phyloP scores from a whole-genome alignment of 257 asterid genomes.

The Nyctanthes arbortristis region DNA sequence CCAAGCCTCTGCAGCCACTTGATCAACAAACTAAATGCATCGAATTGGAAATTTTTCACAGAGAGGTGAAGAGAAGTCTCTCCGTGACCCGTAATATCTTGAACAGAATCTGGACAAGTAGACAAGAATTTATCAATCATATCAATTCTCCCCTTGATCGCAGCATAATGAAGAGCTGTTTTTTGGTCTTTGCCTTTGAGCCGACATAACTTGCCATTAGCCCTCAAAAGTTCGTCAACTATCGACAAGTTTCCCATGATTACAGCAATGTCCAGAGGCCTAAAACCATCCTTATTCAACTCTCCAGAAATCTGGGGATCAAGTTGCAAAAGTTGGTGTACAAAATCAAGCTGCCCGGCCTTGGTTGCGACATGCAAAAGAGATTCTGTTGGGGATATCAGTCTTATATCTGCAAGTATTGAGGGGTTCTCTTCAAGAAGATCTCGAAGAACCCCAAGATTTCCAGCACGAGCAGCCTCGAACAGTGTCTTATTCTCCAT shows the following conservation, averaged over 20 bases:
- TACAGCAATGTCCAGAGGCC: conserved; percentile 28
- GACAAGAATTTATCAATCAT: conserved; percentile 18
- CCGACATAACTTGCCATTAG: conserved; percentile 7
- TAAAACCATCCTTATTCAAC: no score
- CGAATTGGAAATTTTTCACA: conserved; percentile 30
- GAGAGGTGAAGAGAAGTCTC: conserved; percentile 45
- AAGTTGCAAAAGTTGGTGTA: no score
- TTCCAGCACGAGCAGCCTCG: no score
- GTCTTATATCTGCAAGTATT: no score
- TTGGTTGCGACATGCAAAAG: no score
- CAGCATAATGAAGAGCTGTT: conserved; percentile 27
- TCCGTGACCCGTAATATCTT: conserved; percentile 29
- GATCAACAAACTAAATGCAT: conserved; percentile 22
- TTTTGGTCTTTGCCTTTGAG: conserved; percentile 26
- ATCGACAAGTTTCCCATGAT: conserved; percentile 21
- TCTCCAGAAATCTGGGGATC: no score
- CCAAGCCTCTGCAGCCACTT: conserved; percentile 22
- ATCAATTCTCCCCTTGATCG: conserved; percentile 25
- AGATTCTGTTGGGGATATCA: no score
- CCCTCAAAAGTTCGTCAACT: conserved; percentile 15
- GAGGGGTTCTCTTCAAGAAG: no score
- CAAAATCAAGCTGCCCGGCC: no score
- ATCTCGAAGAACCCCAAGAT: no score
- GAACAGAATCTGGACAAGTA: conserved; percentile 15
- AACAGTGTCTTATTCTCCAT: no score